Base-by-base conservation (phyloP, 306 rosid species). In the Vigna radiata region DNA sequence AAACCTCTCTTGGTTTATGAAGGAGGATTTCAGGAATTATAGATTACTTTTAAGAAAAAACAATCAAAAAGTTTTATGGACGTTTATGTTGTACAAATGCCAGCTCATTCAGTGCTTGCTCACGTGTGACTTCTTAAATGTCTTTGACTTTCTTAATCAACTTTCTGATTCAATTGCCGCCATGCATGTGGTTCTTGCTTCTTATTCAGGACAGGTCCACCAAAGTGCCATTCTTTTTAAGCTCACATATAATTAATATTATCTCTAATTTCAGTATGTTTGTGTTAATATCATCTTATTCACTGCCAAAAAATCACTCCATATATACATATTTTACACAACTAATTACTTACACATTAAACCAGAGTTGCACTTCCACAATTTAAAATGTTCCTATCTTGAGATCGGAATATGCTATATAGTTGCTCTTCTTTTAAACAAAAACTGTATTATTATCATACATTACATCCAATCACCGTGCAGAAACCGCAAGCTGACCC, bases 51-150 rank as follows among this genome's bases (percentile, higher is more conserved):
- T 27, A 44, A 52, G 53, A 18, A 17, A 23, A 36, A 12, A 44
- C 7, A 21, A 43, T 29, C 2, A 8, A 58, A 52, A 49, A 11
- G 44, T 29, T 29, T 29, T 5, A 29, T 29, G 58, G 56, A 46
- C 53, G 14, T 59, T 62, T 37, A 52, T 39, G 79, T 54, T 33
- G 58, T 56, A 64, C 14, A 62, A 50, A 73, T 79, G 90, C 86
- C 86, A 88, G 85, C 88, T 79, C 72, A 77, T 53, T 56, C 85
- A 77, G 46, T 81, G 84, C 77, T 79, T 61, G 72, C 88, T 83
- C 91, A 89, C 97, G 91, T 89, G 96, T 88, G 91, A 77, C 78
- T 87, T 88, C 83, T 92, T 90, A 79, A 90, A 88, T 90, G 88
- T 87, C 80, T 86, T 89, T 92, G 98, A 94, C 97, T 91, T 91